phyloP scores from a whole-genome alignment of 495 filamentous ascomycete genomes.

The Usnea hakonensis region DNA sequence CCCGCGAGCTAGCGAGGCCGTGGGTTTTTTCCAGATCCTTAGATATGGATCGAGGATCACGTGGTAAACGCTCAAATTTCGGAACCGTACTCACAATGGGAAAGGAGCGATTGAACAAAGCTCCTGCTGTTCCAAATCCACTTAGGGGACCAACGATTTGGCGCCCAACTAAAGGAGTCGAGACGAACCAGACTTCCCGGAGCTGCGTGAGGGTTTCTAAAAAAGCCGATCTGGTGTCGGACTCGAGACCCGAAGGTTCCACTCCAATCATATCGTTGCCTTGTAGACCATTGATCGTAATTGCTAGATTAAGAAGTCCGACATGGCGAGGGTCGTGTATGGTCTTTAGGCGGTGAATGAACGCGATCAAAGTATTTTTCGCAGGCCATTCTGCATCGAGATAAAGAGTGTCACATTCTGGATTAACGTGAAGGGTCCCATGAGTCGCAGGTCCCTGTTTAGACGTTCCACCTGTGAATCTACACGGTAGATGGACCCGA shows the following conservation, averaged over 20 bases:
- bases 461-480: not conserved
- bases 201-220: slow-evolving; percentile 9
- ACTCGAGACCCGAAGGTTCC: not conserved
- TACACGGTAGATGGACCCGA: not conserved
- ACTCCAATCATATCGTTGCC: not conserved
- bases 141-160: slow-evolving; percentile 5
- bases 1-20: not conserved
- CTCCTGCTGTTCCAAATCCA: not conserved
- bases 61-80: not conserved
- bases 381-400: slow-evolving; percentile 11
- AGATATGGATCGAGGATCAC: not conserved
- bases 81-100: not conserved
- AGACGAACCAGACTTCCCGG: slow-evolving; percentile 8
- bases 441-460: not conserved
- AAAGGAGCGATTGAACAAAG: slow-evolving; percentile 3
- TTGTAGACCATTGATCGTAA: not conserved
- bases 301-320: not conserved
- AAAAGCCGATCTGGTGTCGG: slow-evolving; percentile 4
- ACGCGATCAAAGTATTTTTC: slow-evolving; percentile 1
- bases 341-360: slow-evolving; percentile 2
- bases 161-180: slow-evolving; percentile 6
- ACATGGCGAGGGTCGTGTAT: slow-evolving; percentile 1
- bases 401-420: slow-evolving; percentile 4
- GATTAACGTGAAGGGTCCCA: slow-evolving; percentile 7
- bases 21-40: not conserved